Evolutionary conservation across 768 basidiomycete species (phyloP).

Genomic region (Russula sp.): DNA sequence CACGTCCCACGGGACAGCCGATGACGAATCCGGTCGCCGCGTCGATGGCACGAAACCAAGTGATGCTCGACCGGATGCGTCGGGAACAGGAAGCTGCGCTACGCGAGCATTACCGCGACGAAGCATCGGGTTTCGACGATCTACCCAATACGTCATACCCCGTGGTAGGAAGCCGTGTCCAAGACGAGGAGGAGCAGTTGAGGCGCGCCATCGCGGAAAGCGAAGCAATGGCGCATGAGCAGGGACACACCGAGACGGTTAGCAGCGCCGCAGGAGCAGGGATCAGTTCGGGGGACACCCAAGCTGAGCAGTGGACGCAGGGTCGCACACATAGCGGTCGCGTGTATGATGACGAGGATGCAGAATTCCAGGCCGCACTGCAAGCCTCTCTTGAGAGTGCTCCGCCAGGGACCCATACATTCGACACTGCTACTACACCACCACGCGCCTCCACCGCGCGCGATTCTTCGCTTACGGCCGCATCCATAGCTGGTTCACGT

Average conservation of each 20-base stretch:
- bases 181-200: constrained; percentile 52
- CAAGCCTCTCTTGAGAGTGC: constrained; percentile 68
- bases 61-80: constrained; percentile 26
- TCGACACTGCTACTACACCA: constrained; percentile 20
- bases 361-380: constrained; percentile 80
- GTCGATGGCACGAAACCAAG: constrained; percentile 23
- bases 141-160: neutral
- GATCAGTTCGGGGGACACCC: neutral
- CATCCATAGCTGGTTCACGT: neutral
- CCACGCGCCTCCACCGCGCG: constrained; percentile 15
- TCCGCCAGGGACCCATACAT: constrained; percentile 42
- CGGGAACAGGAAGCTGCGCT: constrained; percentile 61
- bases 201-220: constrained; percentile 57
- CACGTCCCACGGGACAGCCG: constrained; percentile 20
- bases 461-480: constrained; percentile 2
- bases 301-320: neutral
- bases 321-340: constrained; percentile 26
- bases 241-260: constrained; percentile 17
- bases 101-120: constrained; percentile 35
- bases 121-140: constrained; percentile 27
- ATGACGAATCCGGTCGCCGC: constrained; percentile 20
- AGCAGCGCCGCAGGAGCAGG: constrained; percentile 23
- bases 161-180: constrained; percentile 23
- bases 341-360: constrained; percentile 82
- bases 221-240: constrained; percentile 37